Conservation (phyloP, 768 basidiomycete species). For the Pulveroboletus frians region DNA sequence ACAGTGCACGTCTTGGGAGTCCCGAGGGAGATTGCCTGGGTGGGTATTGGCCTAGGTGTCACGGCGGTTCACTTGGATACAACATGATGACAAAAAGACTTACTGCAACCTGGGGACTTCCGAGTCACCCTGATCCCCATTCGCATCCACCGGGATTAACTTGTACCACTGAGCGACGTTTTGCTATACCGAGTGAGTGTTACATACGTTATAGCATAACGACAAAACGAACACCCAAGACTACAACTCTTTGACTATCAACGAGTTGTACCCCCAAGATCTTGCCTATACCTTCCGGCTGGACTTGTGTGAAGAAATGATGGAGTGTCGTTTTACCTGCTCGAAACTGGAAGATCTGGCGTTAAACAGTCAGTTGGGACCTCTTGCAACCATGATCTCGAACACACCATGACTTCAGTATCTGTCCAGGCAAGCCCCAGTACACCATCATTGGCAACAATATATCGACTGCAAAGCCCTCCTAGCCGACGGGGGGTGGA, state of each 20-base stretch:
- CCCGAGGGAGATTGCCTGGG: conserved; percentile 10
- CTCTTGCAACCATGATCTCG: neutral
- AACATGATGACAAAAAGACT: neutral
- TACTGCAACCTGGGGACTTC: conserved; percentile 17
- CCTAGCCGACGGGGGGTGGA: conserved; percentile 6
- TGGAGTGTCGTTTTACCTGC: neutral
- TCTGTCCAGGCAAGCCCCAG: conserved; percentile 47
- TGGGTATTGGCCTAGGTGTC: conserved; percentile 9
- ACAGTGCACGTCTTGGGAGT: conserved; percentile 1
- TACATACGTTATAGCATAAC: neutral
- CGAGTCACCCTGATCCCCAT: conserved; percentile 4
- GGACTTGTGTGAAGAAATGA: conserved; percentile 11
- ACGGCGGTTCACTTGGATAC: conserved; percentile 2
- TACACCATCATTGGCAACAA: conserved; percentile 24
- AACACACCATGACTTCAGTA: conserved; percentile 27
- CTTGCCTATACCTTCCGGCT: conserved; percentile 17
- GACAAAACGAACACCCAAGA: conserved; percentile 22
- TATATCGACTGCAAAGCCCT: conserved; percentile 21
- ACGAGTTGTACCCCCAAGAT: conserved; percentile 19
- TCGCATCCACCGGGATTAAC: conserved; percentile 7
- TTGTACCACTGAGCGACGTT: conserved; percentile 19
- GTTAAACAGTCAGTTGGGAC: neutral
- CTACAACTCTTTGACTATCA: conserved; percentile 19
- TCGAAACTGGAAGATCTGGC: conserved; percentile 22
- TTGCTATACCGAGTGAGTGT: conserved; percentile 10